phyloP scores from a whole-genome alignment of 441 rosid genomes.

The Arabidopsis hybrid region DNA sequence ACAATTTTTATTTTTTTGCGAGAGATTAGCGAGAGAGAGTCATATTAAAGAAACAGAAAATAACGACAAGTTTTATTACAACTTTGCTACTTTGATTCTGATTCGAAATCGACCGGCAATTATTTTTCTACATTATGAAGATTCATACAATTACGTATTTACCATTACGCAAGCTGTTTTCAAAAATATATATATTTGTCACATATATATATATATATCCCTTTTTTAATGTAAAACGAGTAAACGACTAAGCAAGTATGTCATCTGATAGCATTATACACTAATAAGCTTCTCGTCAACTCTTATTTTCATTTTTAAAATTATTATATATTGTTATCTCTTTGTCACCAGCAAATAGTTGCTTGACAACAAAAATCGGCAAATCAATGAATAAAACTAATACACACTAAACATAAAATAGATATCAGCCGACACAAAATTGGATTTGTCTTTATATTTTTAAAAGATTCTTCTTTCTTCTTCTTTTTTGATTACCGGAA shows the following conservation, averaged over 20 bases:
- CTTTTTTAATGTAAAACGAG: neutral
- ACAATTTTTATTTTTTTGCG: neutral
- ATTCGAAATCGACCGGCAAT: constrained; percentile 7
- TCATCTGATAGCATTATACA: constrained; percentile 28
- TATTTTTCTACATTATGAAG: neutral
- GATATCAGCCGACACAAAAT: constrained; percentile 20
- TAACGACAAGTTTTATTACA: neutral
- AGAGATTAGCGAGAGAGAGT: neutral
- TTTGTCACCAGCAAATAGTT: constrained; percentile 12
- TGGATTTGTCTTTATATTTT: constrained; percentile 29
- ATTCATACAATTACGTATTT: neutral
- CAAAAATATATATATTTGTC: neutral
- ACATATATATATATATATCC: neutral
- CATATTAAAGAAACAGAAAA: neutral
- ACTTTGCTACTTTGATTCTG: neutral
- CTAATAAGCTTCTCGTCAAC: constrained; percentile 15
- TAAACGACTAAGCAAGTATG: constrained; percentile 39
- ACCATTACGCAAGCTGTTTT: constrained; percentile 16
- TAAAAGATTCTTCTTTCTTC: constrained; percentile 10
- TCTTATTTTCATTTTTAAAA: neutral
- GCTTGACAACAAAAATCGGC: neutral
- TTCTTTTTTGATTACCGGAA: neutral
- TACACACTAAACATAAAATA: constrained; percentile 1
- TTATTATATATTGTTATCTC: neutral
- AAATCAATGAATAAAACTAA: neutral